phyloP scores from a whole-genome alignment of 306 rosid species.

The Sindora glabra region DNA sequence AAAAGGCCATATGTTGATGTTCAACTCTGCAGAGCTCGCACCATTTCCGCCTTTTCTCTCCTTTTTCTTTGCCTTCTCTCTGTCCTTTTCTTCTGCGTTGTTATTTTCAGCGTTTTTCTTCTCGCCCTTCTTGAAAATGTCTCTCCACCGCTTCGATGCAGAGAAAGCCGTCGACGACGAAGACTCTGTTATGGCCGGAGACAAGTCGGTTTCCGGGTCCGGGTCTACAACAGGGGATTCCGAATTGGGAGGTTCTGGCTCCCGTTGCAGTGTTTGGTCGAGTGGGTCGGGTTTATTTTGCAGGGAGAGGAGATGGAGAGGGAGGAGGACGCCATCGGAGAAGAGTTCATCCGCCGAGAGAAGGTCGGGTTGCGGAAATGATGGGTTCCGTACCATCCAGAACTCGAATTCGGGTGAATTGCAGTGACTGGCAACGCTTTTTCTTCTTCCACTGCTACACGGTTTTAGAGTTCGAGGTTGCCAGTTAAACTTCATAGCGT shows the following conservation, averaged over 20 bases:
- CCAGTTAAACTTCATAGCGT: conserved; percentile 11
- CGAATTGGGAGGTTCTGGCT: background rate
- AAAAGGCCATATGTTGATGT: conserved; percentile 93
- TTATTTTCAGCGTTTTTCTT: conserved; percentile 35
- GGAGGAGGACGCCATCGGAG: conserved; percentile 76
- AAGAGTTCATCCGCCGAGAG: conserved; percentile 92
- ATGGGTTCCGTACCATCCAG: conserved; percentile 90
- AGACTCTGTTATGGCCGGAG: conserved; percentile 30
- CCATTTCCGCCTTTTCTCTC: conserved; percentile 37
- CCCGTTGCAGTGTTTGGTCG: background rate
- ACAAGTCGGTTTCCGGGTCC: conserved; percentile 25
- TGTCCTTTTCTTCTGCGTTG: conserved; percentile 33
- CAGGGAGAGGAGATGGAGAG: conserved; percentile 51
- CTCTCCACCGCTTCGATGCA: conserved; percentile 78
- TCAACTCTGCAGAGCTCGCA: conserved; percentile 65
- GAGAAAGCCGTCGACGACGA: conserved; percentile 26
- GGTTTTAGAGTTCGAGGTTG: conserved; percentile 21
- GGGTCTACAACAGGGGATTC: background rate
- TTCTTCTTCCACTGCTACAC: conserved; percentile 4
- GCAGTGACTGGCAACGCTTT: conserved; percentile 26
- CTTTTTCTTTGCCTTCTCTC: conserved; percentile 34
- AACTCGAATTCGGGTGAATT: conserved; percentile 93
- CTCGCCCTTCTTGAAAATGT: conserved; percentile 60
- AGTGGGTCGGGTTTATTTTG: background rate
- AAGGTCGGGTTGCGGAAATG: conserved; percentile 66